Base-by-base conservation (phyloP, 495 filamentous ascomycete species). In the Pyrenopolyporus hunteri region DNA sequence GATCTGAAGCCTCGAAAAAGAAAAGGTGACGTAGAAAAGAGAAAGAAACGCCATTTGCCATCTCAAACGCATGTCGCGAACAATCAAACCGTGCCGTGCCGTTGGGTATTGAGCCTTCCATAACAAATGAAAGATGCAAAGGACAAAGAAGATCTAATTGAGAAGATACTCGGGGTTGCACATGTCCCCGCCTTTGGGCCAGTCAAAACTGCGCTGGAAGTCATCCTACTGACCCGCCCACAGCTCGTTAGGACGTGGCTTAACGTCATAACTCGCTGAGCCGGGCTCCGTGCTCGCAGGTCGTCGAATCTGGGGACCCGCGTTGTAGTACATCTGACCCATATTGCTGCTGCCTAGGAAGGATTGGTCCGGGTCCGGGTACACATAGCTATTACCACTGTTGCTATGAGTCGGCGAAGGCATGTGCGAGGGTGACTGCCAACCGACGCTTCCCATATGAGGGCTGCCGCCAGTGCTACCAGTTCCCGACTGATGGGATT, bases 251-350 rank as follows among this genome's bases (percentile, higher is more conserved):
- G 46, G 63, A 35, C 77, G 73, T 46, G 83, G 78, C 71, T 83
- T 87, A 64, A 82, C 79, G 35, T 88, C 87, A 60, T 89, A 92
- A 31, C 80, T 74, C n/a, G 69, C 52, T n/a, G 67, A 59, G 28
- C 85, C 83, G 1, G 89, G 88, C 56, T 92, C 88, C 2, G 86
- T 83, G 76, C 88, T 92, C 11, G 83, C 84, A 1, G 85, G 85
- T 43, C 88, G 82, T 48, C 87, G 82, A 59, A 89, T 83, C 52
- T 86, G 82, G 25, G 83, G 79, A 55, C 81, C 23, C 74, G 83
- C 84, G 59, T 83, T 84, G 72, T 90, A 86, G 59, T 87, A 87
- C 62, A 84, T 68, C 56, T 78, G 84, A 19, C 82, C 78, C 73
- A 88, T 81, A 4, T 76, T 76, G n/a, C 76, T 79, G 3, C 78